Percentiles rank a stretch among this genome's conserved stretches.
phyloP scores from a whole-genome alignment of 192 early-diverging fungal species.

The Glomus cerebriforme region DNA sequence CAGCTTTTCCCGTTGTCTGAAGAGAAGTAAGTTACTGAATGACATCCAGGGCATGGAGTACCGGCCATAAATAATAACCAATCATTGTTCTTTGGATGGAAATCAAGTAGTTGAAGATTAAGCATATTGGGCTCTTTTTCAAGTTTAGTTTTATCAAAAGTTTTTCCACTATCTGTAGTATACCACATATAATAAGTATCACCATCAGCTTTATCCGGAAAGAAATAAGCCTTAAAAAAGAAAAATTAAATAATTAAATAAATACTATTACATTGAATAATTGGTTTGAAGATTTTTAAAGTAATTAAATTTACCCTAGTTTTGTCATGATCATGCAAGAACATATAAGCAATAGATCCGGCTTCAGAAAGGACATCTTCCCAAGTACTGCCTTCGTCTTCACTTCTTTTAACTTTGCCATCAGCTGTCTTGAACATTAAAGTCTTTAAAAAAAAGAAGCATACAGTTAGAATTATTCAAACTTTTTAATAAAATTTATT shows the following conservation, averaged over 20 bases:
- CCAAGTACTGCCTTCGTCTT: conserved; percentile 81
- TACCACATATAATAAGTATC: conserved; percentile 39
- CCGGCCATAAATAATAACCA: conserved; percentile 86
- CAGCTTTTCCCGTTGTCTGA: conserved; percentile 73
- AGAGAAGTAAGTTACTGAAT: conserved; percentile 73
- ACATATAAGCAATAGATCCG: conserved; percentile 55
- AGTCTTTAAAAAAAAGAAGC: neutral
- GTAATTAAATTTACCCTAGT: conserved; percentile 45
- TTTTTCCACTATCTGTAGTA: conserved; percentile 62
- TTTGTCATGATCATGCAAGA: conserved; percentile 70
- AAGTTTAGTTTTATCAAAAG: conserved; percentile 45
- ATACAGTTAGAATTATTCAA: neutral
- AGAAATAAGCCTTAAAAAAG: conserved; percentile 47
- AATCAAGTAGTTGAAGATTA: conserved; percentile 76
- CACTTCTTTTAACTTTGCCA: conserved; percentile 68
- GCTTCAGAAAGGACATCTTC: conserved; percentile 50
- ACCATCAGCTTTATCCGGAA: conserved; percentile 47
- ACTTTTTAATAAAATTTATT: neutral
- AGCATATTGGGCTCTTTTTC: conserved; percentile 68
- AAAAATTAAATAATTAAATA: neutral
- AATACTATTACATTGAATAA: neutral
- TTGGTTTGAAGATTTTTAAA: neutral
- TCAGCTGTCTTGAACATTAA: conserved; percentile 60
- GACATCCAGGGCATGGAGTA: conserved; percentile 49
- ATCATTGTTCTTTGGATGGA: conserved; percentile 83